Conservation (phyloP, 371 early-diverging fungal species). For the Entomophthora muscae region DNA sequence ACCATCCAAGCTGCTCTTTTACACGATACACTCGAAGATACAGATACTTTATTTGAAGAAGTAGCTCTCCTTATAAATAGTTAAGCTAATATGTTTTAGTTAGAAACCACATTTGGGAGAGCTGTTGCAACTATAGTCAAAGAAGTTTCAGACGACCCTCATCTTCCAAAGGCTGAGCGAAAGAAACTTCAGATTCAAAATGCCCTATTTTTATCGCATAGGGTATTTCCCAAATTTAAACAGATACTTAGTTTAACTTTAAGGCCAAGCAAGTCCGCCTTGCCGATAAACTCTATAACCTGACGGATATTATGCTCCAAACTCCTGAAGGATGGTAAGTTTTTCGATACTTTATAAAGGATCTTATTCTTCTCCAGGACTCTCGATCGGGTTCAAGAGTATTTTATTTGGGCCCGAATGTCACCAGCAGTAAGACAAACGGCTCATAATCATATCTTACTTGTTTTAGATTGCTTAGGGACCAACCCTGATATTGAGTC, state of each 20-base stretch:
- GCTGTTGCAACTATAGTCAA: slow-evolving; percentile 20
- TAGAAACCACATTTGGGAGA: slow-evolving; percentile 21
- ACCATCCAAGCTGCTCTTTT: slow-evolving; percentile 26
- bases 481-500: too few species aligned
- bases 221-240: not conserved
- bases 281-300: slow-evolving; percentile 33
- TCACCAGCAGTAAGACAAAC: slow-evolving; percentile 27
- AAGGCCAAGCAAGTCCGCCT: slow-evolving; percentile 31
- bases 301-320: slow-evolving; percentile 18
- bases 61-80: slow-evolving; percentile 9
- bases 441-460: too few species aligned
- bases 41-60: slow-evolving; percentile 30
- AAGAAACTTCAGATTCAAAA: slow-evolving; percentile 21
- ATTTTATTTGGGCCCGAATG: slow-evolving; percentile 30
- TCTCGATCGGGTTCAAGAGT: slow-evolving; percentile 20
- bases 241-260: not conserved
- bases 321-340: slow-evolving; percentile 24
- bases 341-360: not conserved
- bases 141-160: slow-evolving; percentile 30
- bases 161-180: slow-evolving; percentile 16
- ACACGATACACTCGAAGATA: slow-evolving; percentile 42
- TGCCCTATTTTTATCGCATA: slow-evolving; percentile 14
- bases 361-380: slow-evolving; percentile 11
- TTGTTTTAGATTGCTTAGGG: too few species aligned
- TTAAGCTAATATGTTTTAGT: slow-evolving; percentile 13